These are phyloP conservation scores for Gaultheria prostrata DNA, from an alignment of 148 eudicot species.

Conservation along the genomic window DNA sequence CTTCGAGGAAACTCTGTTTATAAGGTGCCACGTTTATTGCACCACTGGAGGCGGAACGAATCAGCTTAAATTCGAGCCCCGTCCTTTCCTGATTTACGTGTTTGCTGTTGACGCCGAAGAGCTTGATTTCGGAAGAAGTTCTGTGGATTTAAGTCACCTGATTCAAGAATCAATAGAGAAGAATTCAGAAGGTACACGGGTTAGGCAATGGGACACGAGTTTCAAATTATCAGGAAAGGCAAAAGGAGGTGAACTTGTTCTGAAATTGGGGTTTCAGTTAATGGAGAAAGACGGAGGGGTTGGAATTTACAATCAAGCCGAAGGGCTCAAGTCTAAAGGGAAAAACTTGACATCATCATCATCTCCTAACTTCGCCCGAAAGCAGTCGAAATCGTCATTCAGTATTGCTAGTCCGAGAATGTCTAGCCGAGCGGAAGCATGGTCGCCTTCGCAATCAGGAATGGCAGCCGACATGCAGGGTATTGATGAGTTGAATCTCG, in stretches of 20 bases:
- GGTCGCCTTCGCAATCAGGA: conserved; percentile 70
- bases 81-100: conserved; percentile 69
- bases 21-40: conserved; percentile 80
- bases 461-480: conserved; percentile 48
- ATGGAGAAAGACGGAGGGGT: conserved; percentile 93
- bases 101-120: conserved; percentile 83
- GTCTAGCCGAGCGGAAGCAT: conserved; percentile 46
- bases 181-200: conserved; percentile 58
- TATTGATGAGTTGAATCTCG: conserved; percentile 85
- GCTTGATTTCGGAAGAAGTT: conserved; percentile 75
- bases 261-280: conserved; percentile 83
- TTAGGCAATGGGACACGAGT: conserved; percentile 83
- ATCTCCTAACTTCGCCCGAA: conserved; percentile 51
- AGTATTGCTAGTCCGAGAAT: conserved; percentile 89
- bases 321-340: conserved; percentile 37
- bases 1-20: conserved; percentile 83
- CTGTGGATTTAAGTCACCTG: conserved; percentile 69
- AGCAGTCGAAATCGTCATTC: conserved; percentile 78
- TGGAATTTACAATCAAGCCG: conserved; percentile 56
- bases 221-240: conserved; percentile 80
- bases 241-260: conserved; percentile 74
- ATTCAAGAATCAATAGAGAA: conserved; percentile 78
- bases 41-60: conserved; percentile 35
- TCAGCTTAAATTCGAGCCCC: conserved; percentile 58
- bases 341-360: conserved; percentile 15